Conservation (phyloP, 768 basidiomycete species). For the Boletus reticuloceps region DNA sequence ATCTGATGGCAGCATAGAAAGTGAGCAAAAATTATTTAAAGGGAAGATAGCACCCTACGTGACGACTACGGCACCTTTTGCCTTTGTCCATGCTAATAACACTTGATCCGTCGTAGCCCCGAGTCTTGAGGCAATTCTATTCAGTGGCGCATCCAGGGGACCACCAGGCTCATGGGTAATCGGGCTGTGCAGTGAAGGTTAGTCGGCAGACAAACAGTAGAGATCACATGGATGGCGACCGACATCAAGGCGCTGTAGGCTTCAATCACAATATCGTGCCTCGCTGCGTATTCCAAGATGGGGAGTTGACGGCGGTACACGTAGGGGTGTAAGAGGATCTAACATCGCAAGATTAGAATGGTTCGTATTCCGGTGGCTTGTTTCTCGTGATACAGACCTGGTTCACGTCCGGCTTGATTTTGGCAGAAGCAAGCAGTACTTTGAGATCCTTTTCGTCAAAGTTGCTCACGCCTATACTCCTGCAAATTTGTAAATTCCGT, state of each 20-base stretch:
- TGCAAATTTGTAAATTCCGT: constrained; percentile 16
- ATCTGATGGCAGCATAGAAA: constrained; percentile 32
- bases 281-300: constrained; percentile 54
- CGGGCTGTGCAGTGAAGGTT: constrained; percentile 40
- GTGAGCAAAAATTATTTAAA: not conserved
- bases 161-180: constrained; percentile 60
- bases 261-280: constrained; percentile 64
- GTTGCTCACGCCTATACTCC: constrained; percentile 75
- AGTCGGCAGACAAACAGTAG: not conserved
- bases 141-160: constrained; percentile 59
- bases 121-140: constrained; percentile 49
- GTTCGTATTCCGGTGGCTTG: not conserved
- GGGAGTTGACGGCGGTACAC: constrained; percentile 52
- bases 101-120: constrained; percentile 61
- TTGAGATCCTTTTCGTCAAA: constrained; percentile 55
- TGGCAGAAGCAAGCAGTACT: constrained; percentile 53
- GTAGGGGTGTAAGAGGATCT: constrained; percentile 76
- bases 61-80: constrained; percentile 63
- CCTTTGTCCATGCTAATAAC: constrained; percentile 68
- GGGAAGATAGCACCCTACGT: constrained; percentile 40
- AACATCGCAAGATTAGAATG: not conserved
- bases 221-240: constrained; percentile 14
- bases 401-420: constrained; percentile 64
- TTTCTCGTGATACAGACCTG: constrained; percentile 42
- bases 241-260: constrained; percentile 70